Evolutionary conservation across 768 basidiomycete genomes (phyloP), one percentile per base, ranked within the genome.

Genomic region (Auricularia sp.): DNA sequence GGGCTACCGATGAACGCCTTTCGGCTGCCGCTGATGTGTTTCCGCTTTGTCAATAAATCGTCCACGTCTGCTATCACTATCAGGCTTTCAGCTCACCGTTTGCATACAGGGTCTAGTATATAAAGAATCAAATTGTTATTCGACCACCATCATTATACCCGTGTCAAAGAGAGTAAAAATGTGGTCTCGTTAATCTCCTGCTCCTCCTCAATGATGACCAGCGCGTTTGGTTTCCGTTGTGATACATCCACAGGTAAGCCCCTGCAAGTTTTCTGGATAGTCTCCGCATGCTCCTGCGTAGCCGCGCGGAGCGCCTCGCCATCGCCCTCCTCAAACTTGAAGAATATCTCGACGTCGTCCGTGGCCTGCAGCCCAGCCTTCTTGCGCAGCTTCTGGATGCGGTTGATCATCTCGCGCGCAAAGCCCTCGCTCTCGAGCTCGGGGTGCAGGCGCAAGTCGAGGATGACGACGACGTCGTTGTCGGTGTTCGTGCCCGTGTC

Each of bases 341-440:
- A 94, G 76, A 87, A 95, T 47, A 97, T 83, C 62, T 91, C 82
- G 35, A 98, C 86, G 72, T 97, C 92, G 72, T 99, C 97, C 6
- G 93, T 94, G 21, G 96, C 88, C 75, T 94, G 93, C 67, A 98
- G 79, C 14, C 94, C 93, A 1, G 93, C 94, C 75, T 94, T 93
- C 79, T 99, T 99, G 69, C 97, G 83, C 66, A 98, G 79, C 73
- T 91, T 93, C 78, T 99, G 97, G 53, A 98, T 87, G 63, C 95
- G 88, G 68, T 94, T 96, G 67, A 90, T 88, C 68, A 98, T 75
- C 74, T 96, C 92, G 56, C 97, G 84, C 58, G 91, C 87, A 33
- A 94, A 80, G 80, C 92, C 94, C 78, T 98, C 91, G 61, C 85
- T 80, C 74, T 87, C 85, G 54, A 98, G 82, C 67, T 98, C 93